Base-by-base conservation (phyloP, 805 yeast species). In the Starmerella geochares region DNA sequence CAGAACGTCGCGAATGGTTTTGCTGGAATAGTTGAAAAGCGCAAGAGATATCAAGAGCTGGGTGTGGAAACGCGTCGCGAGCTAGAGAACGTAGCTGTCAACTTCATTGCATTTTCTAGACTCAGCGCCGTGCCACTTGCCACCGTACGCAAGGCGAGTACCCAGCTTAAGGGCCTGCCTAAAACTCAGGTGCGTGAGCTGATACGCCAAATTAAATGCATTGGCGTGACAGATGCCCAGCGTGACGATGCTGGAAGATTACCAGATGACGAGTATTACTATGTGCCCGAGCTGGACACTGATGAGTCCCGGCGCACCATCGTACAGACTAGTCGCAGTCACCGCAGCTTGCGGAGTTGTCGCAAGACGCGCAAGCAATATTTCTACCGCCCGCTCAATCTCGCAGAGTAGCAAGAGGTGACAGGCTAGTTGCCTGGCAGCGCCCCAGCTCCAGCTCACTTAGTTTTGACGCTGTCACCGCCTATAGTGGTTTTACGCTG, bases 211-310 rank as follows among this genome's bases (percentile, higher is more conserved):
- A 67, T 78, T 33, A 59, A 66, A 4, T 82, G 90, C 60, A 75
- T 90, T 51, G 97, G 97, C n/a, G 82, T 83, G 10, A 88, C 92
- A 53, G 77, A 79, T 60, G 81, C 97, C 65, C 73, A 76, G 51
- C 96, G 96, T 44, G 88, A 87, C 65, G 98, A 92, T 66, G 96
- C 97, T 2, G 98, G 97, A 10, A 86, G 87, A 65, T 85, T 84
- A 3, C 71, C 92, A 54, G 97, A 90, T 57, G 94, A 86, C 64
- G 96, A 92, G 64, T 92, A 86, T 62, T 92, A 87, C 65, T 92
- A 92, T 62, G 79, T 81, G 50, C 80, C 87, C 3, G 97, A 87
- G 57, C 75, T 79, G 41, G 98, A 92, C 65, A 63, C 67, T 32
- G 95, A 90, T 61, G 60, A 62, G 24, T 79, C 79, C 43, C 79